A percentile compares a stretch with the other conserved stretches of the same genome.
These are phyloP conservation scores for Termitomyces sp. DNA, from an alignment of 768 basidiomycete genomes.

Conservation along the genomic window DNA sequence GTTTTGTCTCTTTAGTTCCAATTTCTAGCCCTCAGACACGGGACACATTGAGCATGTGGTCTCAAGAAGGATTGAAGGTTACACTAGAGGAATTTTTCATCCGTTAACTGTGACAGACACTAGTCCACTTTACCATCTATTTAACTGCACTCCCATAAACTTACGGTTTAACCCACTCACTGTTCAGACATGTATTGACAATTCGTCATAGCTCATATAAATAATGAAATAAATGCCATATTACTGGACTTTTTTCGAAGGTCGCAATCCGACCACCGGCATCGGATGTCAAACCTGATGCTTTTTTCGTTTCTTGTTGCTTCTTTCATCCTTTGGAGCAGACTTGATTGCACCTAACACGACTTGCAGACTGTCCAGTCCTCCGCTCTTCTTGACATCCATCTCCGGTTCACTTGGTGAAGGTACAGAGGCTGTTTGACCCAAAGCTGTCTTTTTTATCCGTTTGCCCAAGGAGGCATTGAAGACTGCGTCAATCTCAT, in stretches of 20 bases:
- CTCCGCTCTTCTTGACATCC: constrained; percentile 8
- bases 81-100: constrained; percentile 5
- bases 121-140: neutral
- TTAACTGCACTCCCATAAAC: neutral
- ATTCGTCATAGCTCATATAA: neutral
- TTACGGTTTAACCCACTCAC: neutral
- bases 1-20: constrained; percentile 28
- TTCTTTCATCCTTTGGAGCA: constrained; percentile 48
- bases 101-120: neutral
- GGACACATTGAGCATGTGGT: constrained; percentile 20
- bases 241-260: neutral
- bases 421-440: constrained; percentile 3
- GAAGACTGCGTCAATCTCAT: constrained; percentile 80
- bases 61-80: constrained; percentile 25
- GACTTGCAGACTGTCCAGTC: constrained; percentile 40
- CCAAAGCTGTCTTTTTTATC: constrained; percentile 52
- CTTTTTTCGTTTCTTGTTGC: constrained; percentile 24
- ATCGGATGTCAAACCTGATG: neutral
- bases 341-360: constrained; percentile 59
- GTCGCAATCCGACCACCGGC: too few species aligned
- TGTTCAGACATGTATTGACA: neutral
- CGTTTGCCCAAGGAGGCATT: constrained; percentile 54
- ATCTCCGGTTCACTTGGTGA: constrained; percentile 3
- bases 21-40: constrained; percentile 18
- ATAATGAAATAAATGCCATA: neutral